A percentile compares a stretch with the other conserved stretches of the same genome.
These are phyloP conservation scores for Coccomyxa sp. DNA, from an alignment of 139 green algal species.

Conservation along the genomic window DNA sequence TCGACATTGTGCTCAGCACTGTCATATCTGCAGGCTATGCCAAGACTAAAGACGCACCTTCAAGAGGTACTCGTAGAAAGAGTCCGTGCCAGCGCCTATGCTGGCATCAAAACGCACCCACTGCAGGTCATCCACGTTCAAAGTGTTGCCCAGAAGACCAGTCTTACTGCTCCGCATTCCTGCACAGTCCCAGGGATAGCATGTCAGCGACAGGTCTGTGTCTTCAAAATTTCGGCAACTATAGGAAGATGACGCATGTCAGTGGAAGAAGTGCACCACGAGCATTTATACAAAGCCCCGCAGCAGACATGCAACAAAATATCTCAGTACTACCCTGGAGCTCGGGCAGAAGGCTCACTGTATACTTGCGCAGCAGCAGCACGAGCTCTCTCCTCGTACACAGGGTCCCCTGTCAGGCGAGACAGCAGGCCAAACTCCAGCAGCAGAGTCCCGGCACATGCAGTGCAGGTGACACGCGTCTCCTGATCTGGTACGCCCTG, in stretches of 20 bases:
- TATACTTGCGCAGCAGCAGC: constrained; percentile 29
- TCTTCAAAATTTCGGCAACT: background rate
- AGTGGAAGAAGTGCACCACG: background rate
- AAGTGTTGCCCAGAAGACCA: constrained; percentile 67
- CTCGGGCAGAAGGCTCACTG: constrained; percentile 7
- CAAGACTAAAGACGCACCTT: constrained; percentile 43
- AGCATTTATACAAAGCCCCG: background rate
- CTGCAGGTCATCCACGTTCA: constrained; percentile 56
- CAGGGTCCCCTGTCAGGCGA: constrained; percentile 44
- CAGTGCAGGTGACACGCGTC: constrained; percentile 72
- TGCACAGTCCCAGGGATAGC: background rate
- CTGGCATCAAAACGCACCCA: constrained; percentile 68
- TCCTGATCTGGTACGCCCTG: constrained; percentile 42
- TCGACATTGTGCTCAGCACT: no score
- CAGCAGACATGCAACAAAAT: background rate
- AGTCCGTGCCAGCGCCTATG: constrained; percentile 80
- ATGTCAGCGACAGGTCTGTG: background rate
- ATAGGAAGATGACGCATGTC: background rate
- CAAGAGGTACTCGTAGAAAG: constrained; percentile 90
- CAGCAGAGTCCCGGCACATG: constrained; percentile 80
- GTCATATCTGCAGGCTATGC: background rate
- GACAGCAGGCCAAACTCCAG: constrained; percentile 82
- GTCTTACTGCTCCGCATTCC: constrained; percentile 10
- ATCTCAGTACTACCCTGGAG: background rate
- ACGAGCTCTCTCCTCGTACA: constrained; percentile 32